Percentiles rank a stretch among this genome's conserved stretches.
Conservation (phyloP, 805 yeast genomes). For the Zygoascus bituminiphila region DNA sequence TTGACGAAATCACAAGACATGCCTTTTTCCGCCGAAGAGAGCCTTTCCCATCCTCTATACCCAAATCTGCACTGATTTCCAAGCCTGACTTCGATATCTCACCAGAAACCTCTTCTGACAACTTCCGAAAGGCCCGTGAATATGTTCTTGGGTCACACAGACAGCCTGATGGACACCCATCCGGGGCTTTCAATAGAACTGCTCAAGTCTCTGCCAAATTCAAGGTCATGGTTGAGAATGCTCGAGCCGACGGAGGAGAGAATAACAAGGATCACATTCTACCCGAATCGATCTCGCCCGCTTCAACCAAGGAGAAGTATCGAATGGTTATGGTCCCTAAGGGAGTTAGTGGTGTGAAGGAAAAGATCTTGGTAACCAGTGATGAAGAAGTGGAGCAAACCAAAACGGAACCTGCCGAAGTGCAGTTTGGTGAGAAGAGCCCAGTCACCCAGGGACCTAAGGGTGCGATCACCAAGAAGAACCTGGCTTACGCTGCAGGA, state of each 20-base stretch:
- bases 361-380: background rate
- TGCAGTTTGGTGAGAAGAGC: background rate
- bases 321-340: slow-evolving; percentile 33
- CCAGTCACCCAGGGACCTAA: background rate
- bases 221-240: background rate
- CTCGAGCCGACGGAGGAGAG: background rate
- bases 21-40: slow-evolving; percentile 53
- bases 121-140: slow-evolving; percentile 6
- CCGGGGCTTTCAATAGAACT: background rate
- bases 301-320: slow-evolving; percentile 81
- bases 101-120: slow-evolving; percentile 31
- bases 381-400: background rate
- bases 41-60: slow-evolving; percentile 65
- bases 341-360: background rate
- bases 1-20: slow-evolving; percentile 70
- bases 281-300: slow-evolving; percentile 89
- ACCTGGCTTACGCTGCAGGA: background rate
- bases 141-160: background rate
- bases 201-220: background rate
- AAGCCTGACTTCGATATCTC: slow-evolving; percentile 55
- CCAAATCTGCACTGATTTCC: slow-evolving; percentile 52
- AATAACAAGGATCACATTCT: slow-evolving; percentile 38
- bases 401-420: background rate
- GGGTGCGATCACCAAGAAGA: background rate
- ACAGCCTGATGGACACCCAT: background rate